phyloP scores from a whole-genome alignment of 2,329 filamentous ascomycete species.

The Pseudohalonectria lignicola region DNA sequence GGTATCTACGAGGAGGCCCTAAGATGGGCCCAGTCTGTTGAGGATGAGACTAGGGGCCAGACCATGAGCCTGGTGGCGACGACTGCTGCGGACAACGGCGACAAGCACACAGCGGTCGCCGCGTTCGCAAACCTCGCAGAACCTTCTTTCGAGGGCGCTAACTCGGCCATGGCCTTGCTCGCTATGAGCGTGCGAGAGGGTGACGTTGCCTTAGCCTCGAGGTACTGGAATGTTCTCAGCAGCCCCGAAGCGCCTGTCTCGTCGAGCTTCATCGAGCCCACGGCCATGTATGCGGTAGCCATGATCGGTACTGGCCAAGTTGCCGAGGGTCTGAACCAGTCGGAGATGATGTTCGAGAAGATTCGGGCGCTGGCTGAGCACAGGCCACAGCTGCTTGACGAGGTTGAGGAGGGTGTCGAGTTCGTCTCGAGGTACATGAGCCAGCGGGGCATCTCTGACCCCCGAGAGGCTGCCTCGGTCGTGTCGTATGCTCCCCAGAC shows the following conservation, averaged over 20 bases:
- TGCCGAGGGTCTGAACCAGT: conserved; percentile 68
- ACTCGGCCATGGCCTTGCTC: conserved; percentile 68
- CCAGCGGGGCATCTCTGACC: conserved; percentile 40
- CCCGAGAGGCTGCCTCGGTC: conserved; percentile 39
- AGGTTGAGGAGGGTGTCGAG: conserved; percentile 79
- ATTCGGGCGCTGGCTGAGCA: conserved; percentile 52
- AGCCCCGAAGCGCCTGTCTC: conserved; percentile 48
- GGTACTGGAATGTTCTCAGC: conserved; percentile 70
- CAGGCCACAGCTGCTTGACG: conserved; percentile 53
- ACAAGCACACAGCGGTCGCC: conserved; percentile 54
- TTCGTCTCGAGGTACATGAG: conserved; percentile 52
- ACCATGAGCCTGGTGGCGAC: conserved; percentile 66
- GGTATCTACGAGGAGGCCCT: conserved; percentile 66
- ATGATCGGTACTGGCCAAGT: conserved; percentile 78
- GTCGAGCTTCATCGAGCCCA: conserved; percentile 68
- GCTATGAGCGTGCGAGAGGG: conserved; percentile 78
- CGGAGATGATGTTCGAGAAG: conserved; percentile 77
- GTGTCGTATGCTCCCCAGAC: conserved; percentile 32
- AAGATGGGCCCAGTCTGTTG: conserved; percentile 56
- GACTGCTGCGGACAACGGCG: conserved; percentile 68
- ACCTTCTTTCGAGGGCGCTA: conserved; percentile 35
- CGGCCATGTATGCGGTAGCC: conserved; percentile 82
- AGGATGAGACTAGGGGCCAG: conserved; percentile 43
- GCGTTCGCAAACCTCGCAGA: conserved; percentile 51
- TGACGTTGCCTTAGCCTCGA: conserved; percentile 64